These are phyloP conservation scores for Ascochyta pisi DNA, from an alignment of 2,329 filamentous ascomycete species.

Conservation along the genomic window DNA sequence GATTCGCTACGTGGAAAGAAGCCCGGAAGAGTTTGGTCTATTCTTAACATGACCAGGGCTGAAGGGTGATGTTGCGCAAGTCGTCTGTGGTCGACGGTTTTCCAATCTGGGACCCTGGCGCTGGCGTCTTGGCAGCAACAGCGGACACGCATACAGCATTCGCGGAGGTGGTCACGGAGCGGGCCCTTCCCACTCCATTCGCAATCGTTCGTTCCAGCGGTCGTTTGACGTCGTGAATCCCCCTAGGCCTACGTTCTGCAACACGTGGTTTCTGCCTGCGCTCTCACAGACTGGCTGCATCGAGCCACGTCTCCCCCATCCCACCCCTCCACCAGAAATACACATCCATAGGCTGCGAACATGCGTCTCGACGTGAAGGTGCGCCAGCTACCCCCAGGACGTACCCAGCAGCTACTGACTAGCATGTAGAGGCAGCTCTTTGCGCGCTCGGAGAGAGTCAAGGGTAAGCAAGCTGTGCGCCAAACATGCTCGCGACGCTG, in stretches of 20 bases:
- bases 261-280: slow-evolving; percentile 21
- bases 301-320: slow-evolving; percentile 48
- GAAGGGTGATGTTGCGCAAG: slow-evolving; percentile 29
- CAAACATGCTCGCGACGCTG: slow-evolving; percentile 4
- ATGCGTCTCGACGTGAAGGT: slow-evolving; percentile 58
- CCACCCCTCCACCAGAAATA: slow-evolving; percentile 36
- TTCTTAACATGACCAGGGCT: not conserved
- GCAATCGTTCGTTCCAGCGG: slow-evolving; percentile 14
- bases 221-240: not conserved
- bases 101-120: slow-evolving; percentile 31
- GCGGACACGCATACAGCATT: slow-evolving; percentile 31
- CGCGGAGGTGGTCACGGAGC: slow-evolving; percentile 11
- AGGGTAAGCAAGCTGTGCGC: slow-evolving; percentile 52
- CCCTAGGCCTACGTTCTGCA: not conserved
- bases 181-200: slow-evolving; percentile 10
- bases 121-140: slow-evolving; percentile 37
- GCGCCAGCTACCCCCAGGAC: slow-evolving; percentile 8
- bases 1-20: not conserved
- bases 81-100: slow-evolving; percentile 30
- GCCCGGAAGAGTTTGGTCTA: not conserved
- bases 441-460: slow-evolving; percentile 92
- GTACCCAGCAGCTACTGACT: slow-evolving; percentile 44
- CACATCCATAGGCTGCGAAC: slow-evolving; percentile 33
- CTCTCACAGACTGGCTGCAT: slow-evolving; percentile 44
- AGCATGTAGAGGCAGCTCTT: slow-evolving; percentile 75